Percentiles rank a stretch among this genome's conserved stretches.
Conservation (phyloP, 2,329 filamentous ascomycete species). For the Colletotrichum viniferum region DNA sequence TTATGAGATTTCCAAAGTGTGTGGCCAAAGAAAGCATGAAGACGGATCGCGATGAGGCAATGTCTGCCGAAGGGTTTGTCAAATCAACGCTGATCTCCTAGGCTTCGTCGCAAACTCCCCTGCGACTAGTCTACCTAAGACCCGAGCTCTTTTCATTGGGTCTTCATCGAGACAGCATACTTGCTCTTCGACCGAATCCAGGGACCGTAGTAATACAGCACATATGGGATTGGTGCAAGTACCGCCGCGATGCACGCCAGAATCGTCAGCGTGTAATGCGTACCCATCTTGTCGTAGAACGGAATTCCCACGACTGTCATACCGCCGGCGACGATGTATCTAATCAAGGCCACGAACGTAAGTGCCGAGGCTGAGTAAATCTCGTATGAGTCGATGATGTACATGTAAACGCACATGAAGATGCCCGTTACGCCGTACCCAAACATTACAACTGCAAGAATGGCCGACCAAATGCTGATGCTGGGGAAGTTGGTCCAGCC, state of each 20-base stretch:
- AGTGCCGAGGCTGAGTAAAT: slow-evolving; percentile 36
- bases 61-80: background rate
- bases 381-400: slow-evolving; percentile 39
- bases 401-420: slow-evolving; percentile 36
- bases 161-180: background rate
- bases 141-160: background rate
- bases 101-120: background rate
- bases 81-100: background rate
- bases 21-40: background rate
- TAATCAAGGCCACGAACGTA: slow-evolving; percentile 32
- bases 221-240: slow-evolving; percentile 33
- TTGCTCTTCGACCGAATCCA: slow-evolving; percentile 6
- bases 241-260: slow-evolving; percentile 31
- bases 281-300: slow-evolving; percentile 36
- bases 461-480: slow-evolving; percentile 49
- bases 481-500: slow-evolving; percentile 48
- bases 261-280: slow-evolving; percentile 36
- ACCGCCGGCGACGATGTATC: slow-evolving; percentile 35
- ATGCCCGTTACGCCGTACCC: slow-evolving; percentile 51
- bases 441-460: slow-evolving; percentile 45
- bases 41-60: background rate
- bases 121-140: accelerated
- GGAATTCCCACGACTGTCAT: slow-evolving; percentile 39
- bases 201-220: slow-evolving; percentile 28
- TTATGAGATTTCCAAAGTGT: background rate